Evolutionary conservation across 169 alveolate genomes (phyloP).

Genomic region (Besnoitia besnoiti): DNA sequence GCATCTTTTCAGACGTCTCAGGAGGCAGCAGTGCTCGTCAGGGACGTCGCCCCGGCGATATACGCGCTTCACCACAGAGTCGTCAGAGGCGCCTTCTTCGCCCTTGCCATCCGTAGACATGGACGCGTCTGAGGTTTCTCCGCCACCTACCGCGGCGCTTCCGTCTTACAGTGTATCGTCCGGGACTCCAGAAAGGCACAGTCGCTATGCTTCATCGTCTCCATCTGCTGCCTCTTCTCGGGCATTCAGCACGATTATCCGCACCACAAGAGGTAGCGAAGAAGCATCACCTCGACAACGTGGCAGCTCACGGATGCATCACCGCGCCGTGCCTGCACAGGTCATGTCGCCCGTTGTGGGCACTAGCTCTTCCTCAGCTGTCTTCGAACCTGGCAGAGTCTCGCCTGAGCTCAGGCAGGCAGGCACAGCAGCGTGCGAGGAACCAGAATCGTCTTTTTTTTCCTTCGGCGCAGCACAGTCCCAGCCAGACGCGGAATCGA

Average conservation of each 20-base stretch:
- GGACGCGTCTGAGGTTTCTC: not conserved
- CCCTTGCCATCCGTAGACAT: not conserved
- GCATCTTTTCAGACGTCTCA: slow-evolving; percentile 54
- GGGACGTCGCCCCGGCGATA: not conserved
- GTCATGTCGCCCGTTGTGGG: not conserved
- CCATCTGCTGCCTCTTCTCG: not conserved
- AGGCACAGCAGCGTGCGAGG: not conserved
- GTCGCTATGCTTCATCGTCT: not conserved
- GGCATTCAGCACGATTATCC: not conserved
- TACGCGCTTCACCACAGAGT: not conserved
- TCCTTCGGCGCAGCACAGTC: not conserved
- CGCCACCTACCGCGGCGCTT: not conserved
- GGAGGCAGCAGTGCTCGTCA: slow-evolving; percentile 27
- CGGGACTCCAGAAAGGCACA: not conserved
- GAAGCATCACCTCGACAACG: not conserved
- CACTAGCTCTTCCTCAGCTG: not conserved
- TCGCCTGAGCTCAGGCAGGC: not conserved
- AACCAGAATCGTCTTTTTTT: not conserved
- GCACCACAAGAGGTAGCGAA: not conserved
- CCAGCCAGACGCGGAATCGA: not conserved
- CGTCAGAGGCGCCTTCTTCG: not conserved
- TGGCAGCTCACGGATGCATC: not conserved
- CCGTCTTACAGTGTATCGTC: not conserved
- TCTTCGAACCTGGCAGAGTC: not conserved
- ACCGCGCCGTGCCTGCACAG: not conserved